Evolutionary conservation across 164 flowering plant genomes (phyloP).

Genomic region (Nymphaea thermarum): DNA sequence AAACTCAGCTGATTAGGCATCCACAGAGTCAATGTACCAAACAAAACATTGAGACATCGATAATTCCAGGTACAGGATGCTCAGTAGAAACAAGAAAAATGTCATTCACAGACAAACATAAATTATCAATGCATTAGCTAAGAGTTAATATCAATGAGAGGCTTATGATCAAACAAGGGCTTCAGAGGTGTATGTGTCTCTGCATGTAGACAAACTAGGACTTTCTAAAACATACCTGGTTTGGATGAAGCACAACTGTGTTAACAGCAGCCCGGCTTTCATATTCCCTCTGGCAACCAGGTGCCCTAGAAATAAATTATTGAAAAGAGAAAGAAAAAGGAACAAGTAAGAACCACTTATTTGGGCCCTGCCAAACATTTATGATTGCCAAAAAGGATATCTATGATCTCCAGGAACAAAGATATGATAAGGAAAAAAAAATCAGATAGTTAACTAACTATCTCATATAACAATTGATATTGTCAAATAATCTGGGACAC

Average conservation of each 20-base stretch:
- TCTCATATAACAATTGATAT: no score
- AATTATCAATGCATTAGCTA: no score
- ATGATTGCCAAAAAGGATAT: background rate
- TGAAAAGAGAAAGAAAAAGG: background rate
- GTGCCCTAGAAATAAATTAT: slow-evolving; percentile 43
- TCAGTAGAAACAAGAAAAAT: no score
- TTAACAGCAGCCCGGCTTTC: slow-evolving; percentile 99
- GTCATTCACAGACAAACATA: no score
- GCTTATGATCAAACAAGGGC: no score
- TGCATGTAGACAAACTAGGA: no score
- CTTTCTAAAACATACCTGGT: slow-evolving; percentile 47
- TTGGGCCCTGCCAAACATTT: background rate
- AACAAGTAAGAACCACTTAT: no score
- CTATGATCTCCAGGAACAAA: background rate
- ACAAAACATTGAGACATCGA: background rate
- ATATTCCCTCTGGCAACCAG: slow-evolving; percentile 95
- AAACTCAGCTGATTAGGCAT: background rate
- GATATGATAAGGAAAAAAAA: background rate
- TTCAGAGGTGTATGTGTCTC: no score
- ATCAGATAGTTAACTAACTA: no score
- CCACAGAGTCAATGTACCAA: background rate
- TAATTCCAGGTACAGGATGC: no score
- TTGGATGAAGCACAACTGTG: slow-evolving; percentile 95
- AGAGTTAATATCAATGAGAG: no score
- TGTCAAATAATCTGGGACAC: no score